Conservation (phyloP, 495 filamentous ascomycete genomes). For the Penicilliopsis zonata region DNA sequence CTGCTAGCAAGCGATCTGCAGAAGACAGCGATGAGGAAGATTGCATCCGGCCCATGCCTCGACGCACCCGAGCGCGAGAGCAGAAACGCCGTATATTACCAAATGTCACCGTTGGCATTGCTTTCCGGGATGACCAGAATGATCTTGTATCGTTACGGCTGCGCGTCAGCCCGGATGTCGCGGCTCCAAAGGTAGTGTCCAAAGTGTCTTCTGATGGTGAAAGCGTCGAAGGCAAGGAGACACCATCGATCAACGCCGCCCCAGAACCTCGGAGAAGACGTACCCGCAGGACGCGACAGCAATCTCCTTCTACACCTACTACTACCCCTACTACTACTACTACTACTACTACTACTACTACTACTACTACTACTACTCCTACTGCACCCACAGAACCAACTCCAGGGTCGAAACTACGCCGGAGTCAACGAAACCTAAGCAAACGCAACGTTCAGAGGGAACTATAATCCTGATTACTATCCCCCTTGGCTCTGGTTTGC, state of each 20-base stretch:
- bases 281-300: too few species aligned
- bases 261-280: too few species aligned
- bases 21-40: slow-evolving; percentile 33
- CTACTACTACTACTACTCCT: too few species aligned
- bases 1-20: slow-evolving; percentile 36
- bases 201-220: background rate
- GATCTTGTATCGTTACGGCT: slow-evolving; percentile 34
- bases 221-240: too few species aligned
- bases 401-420: background rate
- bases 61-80: slow-evolving; percentile 19
- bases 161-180: slow-evolving; percentile 20
- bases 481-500: too few species aligned
- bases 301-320: too few species aligned
- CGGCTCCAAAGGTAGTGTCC: slow-evolving; percentile 4
- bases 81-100: slow-evolving; percentile 27
- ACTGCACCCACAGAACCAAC: slow-evolving; percentile 1
- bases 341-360: too few species aligned
- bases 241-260: too few species aligned
- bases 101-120: slow-evolving; percentile 36
- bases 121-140: slow-evolving; percentile 30
- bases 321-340: too few species aligned
- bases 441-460: slow-evolving; percentile 1
- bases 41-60: slow-evolving; percentile 14
- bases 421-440: background rate
- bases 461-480: background rate